Percentiles rank a stretch among this genome's conserved stretches.
These are phyloP conservation scores for Dendrobium chrysotoxum DNA, from an alignment of 106 monocot species.

Conservation along the genomic window DNA sequence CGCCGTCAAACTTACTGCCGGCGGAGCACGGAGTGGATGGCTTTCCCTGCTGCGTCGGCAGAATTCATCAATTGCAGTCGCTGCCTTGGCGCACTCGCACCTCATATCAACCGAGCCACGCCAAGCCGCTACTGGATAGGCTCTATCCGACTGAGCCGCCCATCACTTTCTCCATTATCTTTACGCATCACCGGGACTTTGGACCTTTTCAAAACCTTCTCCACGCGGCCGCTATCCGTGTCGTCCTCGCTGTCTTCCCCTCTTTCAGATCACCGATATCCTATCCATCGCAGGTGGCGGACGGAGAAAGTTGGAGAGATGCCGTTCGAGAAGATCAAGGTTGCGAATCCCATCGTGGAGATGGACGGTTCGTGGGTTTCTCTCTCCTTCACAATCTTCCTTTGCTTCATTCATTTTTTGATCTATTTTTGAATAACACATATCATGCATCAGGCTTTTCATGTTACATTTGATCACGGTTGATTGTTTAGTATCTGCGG, in stretches of 20 bases:
- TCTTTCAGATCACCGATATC: neutral
- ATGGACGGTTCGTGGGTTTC: slow-evolving; percentile 45
- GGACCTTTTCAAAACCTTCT: neutral
- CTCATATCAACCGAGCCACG: neutral
- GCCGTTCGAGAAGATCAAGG: slow-evolving; percentile 66
- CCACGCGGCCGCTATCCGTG: neutral
- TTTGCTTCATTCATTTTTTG: neutral
- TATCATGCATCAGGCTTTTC: neutral
- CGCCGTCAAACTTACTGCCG: neutral
- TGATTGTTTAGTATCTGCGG: too few species aligned
- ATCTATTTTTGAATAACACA: neutral
- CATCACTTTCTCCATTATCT: neutral
- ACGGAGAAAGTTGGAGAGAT: neutral
- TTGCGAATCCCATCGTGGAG: slow-evolving; percentile 51
- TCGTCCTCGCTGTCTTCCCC: neutral
- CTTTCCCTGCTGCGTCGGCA: neutral
- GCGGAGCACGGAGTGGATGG: neutral
- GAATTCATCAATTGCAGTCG: neutral
- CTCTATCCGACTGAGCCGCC: neutral
- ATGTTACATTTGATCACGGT: too few species aligned
- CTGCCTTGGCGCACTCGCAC: neutral
- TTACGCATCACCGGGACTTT: neutral
- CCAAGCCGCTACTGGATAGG: neutral
- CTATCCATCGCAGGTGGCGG: neutral
- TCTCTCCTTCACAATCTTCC: neutral